phyloP scores from a whole-genome alignment of 352 stramenopile species.

The Globisporangium perplexum region DNA sequence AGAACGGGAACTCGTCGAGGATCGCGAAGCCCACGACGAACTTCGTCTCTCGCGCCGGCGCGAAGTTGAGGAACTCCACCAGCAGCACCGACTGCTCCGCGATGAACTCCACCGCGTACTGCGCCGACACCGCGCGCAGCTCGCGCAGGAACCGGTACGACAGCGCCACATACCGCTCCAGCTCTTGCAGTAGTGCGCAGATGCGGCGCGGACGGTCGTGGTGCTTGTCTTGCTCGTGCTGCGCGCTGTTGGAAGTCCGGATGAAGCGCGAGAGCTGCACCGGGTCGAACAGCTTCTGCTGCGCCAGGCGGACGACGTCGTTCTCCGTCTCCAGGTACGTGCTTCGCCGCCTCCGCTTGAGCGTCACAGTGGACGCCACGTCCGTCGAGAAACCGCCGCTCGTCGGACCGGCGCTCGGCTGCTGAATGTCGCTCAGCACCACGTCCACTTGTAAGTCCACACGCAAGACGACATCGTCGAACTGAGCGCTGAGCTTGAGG shows the following conservation, averaged over 20 bases:
- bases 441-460: constrained; percentile 38
- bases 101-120: constrained; percentile 43
- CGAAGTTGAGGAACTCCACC: constrained; percentile 64
- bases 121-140: constrained; percentile 48
- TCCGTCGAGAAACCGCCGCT: constrained; percentile 16
- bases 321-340: constrained; percentile 30
- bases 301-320: constrained; percentile 40
- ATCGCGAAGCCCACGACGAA: constrained; percentile 60
- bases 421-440: constrained; percentile 11
- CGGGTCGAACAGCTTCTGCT: constrained; percentile 47
- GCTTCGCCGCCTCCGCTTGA: constrained; percentile 17
- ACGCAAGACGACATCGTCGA: constrained; percentile 45
- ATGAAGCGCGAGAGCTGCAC: constrained; percentile 21
- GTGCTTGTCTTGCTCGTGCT: constrained; percentile 19
- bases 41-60: constrained; percentile 18
- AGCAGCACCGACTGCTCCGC: constrained; percentile 37
- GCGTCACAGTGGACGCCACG: constrained; percentile 17
- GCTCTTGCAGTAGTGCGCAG: constrained; percentile 32
- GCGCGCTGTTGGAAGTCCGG: constrained; percentile 6
- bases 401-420: not conserved
- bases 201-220: constrained; percentile 17
- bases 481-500: constrained; percentile 34
- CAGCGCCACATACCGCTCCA: constrained; percentile 46
- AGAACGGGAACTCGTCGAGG: constrained; percentile 43
- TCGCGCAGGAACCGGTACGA: constrained; percentile 54